Conservation (phyloP, 2,329 filamentous ascomycete species). For the Colletotrichum zoysiae region DNA sequence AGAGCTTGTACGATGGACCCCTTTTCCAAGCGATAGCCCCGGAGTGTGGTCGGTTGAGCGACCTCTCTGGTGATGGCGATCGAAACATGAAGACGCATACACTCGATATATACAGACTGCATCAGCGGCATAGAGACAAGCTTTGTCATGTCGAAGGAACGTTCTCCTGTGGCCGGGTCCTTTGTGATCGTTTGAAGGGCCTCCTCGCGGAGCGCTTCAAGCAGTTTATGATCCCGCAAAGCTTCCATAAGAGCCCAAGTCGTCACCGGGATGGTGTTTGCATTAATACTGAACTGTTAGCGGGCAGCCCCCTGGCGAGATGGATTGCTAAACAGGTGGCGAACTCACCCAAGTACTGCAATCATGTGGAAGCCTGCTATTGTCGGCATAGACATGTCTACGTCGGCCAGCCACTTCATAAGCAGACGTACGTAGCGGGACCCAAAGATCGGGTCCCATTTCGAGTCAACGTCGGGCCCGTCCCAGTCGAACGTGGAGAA, state of each 20-base stretch:
- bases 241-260: conserved; percentile 49
- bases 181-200: conserved; percentile 24
- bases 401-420: conserved; percentile 42
- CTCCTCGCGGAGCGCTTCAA: conserved; percentile 44
- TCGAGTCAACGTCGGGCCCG: conserved; percentile 28
- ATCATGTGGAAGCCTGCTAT: conserved; percentile 34
- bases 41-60: conserved; percentile 36
- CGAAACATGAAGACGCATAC: conserved; percentile 45
- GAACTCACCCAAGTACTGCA: conserved; percentile 25
- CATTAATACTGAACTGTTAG: conserved; percentile 42
- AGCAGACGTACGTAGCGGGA: conserved; percentile 43
- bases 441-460: conserved; percentile 50
- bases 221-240: conserved; percentile 44
- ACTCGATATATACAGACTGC: conserved; percentile 47
- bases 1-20: conserved; percentile 45
- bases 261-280: conserved; percentile 48
- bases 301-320: no score
- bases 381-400: conserved; percentile 39
- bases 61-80: conserved; percentile 46
- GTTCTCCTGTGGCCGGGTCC: conserved; percentile 38
- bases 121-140: conserved; percentile 45
- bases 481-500: conserved; percentile 43
- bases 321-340: fast-evolving
- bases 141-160: conserved; percentile 41
- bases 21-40: conserved; percentile 41